Evolutionary conservation across 2,329 filamentous ascomycete species (phyloP), one percentile per base, ranked within the genome.

Genomic region (Calycina herbarum): DNA sequence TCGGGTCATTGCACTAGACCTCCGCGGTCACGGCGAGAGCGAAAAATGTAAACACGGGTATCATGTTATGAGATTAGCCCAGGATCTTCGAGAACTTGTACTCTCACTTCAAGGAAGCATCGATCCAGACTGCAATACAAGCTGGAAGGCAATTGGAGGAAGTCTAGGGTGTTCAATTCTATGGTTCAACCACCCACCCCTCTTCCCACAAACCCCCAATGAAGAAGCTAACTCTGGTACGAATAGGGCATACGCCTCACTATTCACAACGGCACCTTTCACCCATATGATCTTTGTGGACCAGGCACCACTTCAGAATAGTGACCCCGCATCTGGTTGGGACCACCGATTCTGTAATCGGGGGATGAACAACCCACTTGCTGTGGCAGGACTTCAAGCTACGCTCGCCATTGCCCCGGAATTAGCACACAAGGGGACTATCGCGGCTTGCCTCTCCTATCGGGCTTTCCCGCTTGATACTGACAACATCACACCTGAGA

Each of bases 111-210:
- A 61, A n/a, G 24, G 17, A 33, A 38, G n/a, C 38, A 57, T 40
- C 17, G 38, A 5, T 56, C 40, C 20, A 42, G 31, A 61, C 6
- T 20, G 6, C 29, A 48, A 54, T 17, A 64, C 24, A 5, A 56
- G 64, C 20, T 72, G 70, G 66, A 68, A 62, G 17, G 71, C 68
- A 10, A 72, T 76, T 31, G 75, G 73, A 35, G 73, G 73, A 2
- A 74, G 72, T 64, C 65, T 76, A 24, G 75, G 75, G 0, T 75
- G 73, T 61, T 67, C 74, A 0, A 76, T 76, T 8, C 56, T 75
- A 33, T 76, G 75, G 74, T 74, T 61, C n/a, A 62, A 29, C 48
- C 48, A 27, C 48, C 48, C 20, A 27, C 48, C 48, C 20, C 48
- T 54, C 38, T 40, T 40, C 24, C 20, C 48, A 27, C 48, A 54